These are phyloP conservation scores for Neurospora sp. DNA, from an alignment of 495 filamentous ascomycete species.

Conservation along the genomic window DNA sequence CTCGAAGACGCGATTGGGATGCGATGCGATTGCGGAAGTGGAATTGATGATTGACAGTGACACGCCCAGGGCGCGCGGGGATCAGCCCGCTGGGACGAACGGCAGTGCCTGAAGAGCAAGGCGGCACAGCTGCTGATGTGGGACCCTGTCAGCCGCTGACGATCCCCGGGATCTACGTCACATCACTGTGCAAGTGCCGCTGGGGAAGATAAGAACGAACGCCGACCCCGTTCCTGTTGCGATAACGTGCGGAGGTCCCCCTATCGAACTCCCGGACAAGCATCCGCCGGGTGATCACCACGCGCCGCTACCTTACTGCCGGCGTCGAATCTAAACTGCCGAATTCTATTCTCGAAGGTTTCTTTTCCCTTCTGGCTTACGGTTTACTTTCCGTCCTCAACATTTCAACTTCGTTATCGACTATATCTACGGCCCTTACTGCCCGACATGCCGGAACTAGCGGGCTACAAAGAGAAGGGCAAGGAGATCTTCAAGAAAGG, in stretches of 20 bases:
- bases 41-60: neutral
- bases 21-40: neutral
- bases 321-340: neutral
- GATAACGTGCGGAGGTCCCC: neutral
- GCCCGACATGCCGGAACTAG: neutral
- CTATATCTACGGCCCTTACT: neutral
- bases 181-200: slow-evolving; percentile 2
- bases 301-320: neutral
- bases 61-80: neutral
- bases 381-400: neutral
- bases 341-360: neutral
- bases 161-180: neutral
- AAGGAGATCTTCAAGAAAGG: slow-evolving; percentile 34
- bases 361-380: neutral
- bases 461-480: neutral
- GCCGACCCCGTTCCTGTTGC: neutral
- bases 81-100: neutral
- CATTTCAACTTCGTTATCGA: neutral
- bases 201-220: neutral
- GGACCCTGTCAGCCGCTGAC: neutral
- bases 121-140: neutral
- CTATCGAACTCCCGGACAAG: neutral
- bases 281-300: neutral
- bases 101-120: slow-evolving; percentile 17
- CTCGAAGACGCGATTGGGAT: slow-evolving; percentile 1